Base-by-base conservation (phyloP, 768 basidiomycete genomes). In the Boletus tylopilopsis region DNA sequence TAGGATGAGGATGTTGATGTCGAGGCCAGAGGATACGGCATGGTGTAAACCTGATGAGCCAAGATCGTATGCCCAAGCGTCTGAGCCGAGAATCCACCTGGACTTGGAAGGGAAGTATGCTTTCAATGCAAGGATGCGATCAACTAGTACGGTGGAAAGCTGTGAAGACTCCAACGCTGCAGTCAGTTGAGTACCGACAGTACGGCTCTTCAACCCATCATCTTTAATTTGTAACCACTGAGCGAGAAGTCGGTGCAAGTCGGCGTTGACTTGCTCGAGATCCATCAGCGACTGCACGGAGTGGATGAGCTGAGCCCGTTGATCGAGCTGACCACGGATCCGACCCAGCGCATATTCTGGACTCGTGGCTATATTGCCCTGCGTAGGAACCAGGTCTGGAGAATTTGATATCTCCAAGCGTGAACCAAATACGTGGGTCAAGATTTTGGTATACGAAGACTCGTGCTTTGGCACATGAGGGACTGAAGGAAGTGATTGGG, bases 11-110 rank as follows among this genome's bases (percentile, higher is more conserved):
- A 98, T 81, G 73, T 99, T 99, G 71, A 98, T 76, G 67, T 98
- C 86, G 49, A 94, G 78, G 18, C 86, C 83, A 6, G 94, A 95
- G 18, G 94, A 84, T 47, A 98, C 88, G 60, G 85, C 84, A 59
- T 98, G 96, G 67, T 99, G 95, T 33, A 99, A 75, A 41, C 95
- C 96, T 2, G 93, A 95, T 3, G 92, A 82, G 35, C 95, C 96
- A 35, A 98, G 82, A 69, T 98, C 96, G 66, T 96, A 92, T 0
- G 94, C 88, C 96, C 96, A 98, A 0, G 91, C 89, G 65, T 99
- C 96, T 18, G 94, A 97, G 18, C 95, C 94, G 58, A 99, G 87
- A 68, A 99, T 98, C 96, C 96, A 99, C 50, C 90, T 78, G 7
- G 90, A 93, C 32, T 74, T 74, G 8, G 82, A 73, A 35, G 80